These are phyloP conservation scores for Arctium lappa DNA, from an alignment of 129 eudicot genomes.

Conservation along the genomic window DNA sequence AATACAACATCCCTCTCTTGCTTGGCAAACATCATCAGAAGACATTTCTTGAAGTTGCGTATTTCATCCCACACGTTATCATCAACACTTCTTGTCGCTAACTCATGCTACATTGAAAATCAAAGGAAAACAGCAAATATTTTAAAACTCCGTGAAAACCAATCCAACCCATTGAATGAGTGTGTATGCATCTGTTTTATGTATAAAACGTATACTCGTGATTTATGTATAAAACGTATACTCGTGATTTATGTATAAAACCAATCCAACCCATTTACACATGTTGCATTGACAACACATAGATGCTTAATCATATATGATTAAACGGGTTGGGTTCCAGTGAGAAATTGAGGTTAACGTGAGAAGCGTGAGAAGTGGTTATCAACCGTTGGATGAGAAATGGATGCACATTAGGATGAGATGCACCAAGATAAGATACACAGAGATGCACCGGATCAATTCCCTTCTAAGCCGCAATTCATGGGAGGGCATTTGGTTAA, in stretches of 20 bases:
- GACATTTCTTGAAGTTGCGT: conserved; percentile 88
- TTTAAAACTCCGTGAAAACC: neutral
- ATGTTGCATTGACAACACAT: neutral
- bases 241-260: neutral
- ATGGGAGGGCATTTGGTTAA: no score
- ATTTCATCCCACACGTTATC: conserved; percentile 91
- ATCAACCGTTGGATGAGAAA: no score
- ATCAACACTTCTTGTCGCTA: conserved; percentile 72
- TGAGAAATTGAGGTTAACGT: no score
- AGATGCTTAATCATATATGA: no score
- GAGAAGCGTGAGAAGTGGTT: no score
- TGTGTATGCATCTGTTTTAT: neutral
- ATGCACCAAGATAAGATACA: no score
- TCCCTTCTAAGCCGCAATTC: no score
- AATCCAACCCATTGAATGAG: neutral
- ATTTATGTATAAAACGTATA: no score
- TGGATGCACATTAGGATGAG: no score
- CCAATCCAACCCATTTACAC: neutral
- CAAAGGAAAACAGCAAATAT: neutral
- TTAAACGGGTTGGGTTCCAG: no score
- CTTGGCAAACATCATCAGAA: conserved; percentile 88
- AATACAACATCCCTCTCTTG: conserved; percentile 80
- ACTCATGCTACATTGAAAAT: conserved; percentile 61
- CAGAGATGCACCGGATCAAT: no score
- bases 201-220: neutral